Evolutionary conservation across 2,329 filamentous ascomycete species (phyloP).

Genomic region (Penicillium janthinellum): DNA sequence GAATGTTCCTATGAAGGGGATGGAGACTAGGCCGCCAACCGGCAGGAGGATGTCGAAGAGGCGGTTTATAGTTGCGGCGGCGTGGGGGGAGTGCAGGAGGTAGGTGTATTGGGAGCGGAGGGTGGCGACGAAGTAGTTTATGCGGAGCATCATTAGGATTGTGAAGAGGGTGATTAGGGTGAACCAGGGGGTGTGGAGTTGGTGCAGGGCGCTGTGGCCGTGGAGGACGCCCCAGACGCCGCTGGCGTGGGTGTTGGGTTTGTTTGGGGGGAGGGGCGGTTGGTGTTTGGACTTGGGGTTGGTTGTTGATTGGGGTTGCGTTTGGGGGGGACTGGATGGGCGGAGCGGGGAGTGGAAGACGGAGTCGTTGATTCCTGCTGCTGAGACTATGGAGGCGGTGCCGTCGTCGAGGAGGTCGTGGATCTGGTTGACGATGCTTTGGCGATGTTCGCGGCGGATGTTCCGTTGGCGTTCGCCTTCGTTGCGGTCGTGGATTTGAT

Average conservation of each 20-base stretch:
- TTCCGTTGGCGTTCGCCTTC: slow-evolving; percentile 53
- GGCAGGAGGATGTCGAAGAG: slow-evolving; percentile 87
- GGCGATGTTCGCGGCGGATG: slow-evolving; percentile 61
- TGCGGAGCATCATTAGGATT: slow-evolving; percentile 73
- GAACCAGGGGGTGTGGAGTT: slow-evolving; percentile 82
- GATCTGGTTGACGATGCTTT: slow-evolving; percentile 69
- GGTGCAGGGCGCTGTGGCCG: slow-evolving; percentile 66
- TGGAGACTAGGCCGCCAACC: slow-evolving; percentile 77
- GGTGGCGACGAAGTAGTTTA: slow-evolving; percentile 93
- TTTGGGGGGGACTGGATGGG: not conserved
- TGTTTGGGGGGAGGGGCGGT: not conserved
- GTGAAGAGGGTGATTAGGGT: slow-evolving; percentile 85
- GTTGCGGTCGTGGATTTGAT: slow-evolving; percentile 52
- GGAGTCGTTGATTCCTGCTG: slow-evolving; percentile 16
- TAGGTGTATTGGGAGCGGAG: slow-evolving; percentile 79
- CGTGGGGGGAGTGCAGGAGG: slow-evolving; percentile 64
- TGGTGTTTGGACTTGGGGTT: slow-evolving; percentile 2
- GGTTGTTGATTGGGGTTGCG: not conserved
- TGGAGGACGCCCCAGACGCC: slow-evolving; percentile 90
- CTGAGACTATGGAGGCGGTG: slow-evolving; percentile 12
- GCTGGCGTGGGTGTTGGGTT: slow-evolving; percentile 21
- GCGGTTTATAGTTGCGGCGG: slow-evolving; percentile 72
- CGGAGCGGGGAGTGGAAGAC: slow-evolving; percentile 14
- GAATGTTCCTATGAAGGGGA: slow-evolving; percentile 80
- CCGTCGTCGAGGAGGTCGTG: slow-evolving; percentile 67